Evolutionary conservation across 495 filamentous ascomycete species (phyloP), one percentile per base, ranked within the genome.

Genomic region (Cetradonia linearis): DNA sequence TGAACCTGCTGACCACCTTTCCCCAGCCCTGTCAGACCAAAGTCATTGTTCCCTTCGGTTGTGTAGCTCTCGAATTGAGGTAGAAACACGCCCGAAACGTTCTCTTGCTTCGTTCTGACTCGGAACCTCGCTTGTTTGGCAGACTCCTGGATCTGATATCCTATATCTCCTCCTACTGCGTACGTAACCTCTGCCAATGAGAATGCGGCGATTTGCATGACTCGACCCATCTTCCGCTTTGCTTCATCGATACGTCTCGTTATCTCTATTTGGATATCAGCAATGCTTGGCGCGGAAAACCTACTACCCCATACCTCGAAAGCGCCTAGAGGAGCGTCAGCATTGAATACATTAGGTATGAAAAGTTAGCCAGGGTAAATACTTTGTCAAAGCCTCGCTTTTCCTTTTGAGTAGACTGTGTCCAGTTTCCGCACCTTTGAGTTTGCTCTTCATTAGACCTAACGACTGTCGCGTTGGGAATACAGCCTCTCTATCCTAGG

Each of bases 161-260:
- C 86, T 64, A 99, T 95, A 67, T 95, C 89, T 69, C 91, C 89
- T 60, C 94, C 94, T 16, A 95, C 91, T 36, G 94, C 94, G 67
- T 97, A 99, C 56, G 89, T 95, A 36, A 97, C 94, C 79, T 96
- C 94, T 56, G 93, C 94, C 40, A 99, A 81, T 3, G 93, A 96
- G 72, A 99, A 96, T 31, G 94, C 90, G 14, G 93, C 93, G 72
- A 99, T 93, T 69, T 96, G 91, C 93, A 99, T 97, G 16, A 99
- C 94, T 14, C 93, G 85, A 47, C 93, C 93, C 93, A 99, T 99
- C 78, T 99, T 99, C 63, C 89, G 89, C 75, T 99, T 99, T 31
- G 93, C 93, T 72, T 97, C 92, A 76, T 97, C 93, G 74, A 99
- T 97, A 59, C 93, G 89, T 61, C 85, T 81, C 57, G 93, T 96